phyloP scores from a whole-genome alignment of 2,329 filamentous ascomycete genomes.

The Colletotrichum horii region DNA sequence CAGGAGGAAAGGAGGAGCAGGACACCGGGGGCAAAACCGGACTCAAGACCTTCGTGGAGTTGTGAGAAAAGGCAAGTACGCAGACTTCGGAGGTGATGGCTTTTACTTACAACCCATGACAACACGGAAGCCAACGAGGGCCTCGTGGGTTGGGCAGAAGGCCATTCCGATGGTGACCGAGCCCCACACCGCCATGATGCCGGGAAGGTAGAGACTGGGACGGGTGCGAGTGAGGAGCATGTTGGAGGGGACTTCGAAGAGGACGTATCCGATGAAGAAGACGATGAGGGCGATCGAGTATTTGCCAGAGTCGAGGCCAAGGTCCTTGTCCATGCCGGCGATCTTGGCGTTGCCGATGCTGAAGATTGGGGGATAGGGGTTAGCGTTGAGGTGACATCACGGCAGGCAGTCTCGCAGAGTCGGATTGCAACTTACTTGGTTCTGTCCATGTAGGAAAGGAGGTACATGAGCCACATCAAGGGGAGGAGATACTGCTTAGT shows the following conservation, averaged over 20 bases:
- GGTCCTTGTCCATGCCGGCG: constrained; percentile 45
- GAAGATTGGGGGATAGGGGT: constrained; percentile 24
- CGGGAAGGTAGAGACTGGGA: constrained; percentile 68
- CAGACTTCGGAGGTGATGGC: neutral
- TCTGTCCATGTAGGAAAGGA: constrained; percentile 64
- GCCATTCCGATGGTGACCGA: constrained; percentile 32
- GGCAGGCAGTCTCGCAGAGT: neutral
- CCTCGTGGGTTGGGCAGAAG: constrained; percentile 28
- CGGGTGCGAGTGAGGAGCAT: constrained; percentile 66
- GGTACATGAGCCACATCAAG: constrained; percentile 57
- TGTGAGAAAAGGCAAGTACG: neutral
- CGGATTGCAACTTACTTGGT: constrained; percentile 43
- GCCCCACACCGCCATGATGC: constrained; percentile 64
- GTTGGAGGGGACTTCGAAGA: constrained; percentile 70
- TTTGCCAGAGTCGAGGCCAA: constrained; percentile 59
- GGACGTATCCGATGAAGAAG: constrained; percentile 74
- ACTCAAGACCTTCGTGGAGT: constrained; percentile 59
- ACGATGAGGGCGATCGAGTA: constrained; percentile 66
- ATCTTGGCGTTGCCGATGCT: constrained; percentile 62
- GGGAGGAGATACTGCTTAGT: constrained; percentile 35
- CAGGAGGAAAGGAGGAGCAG: constrained; percentile 69
- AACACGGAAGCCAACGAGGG: constrained; percentile 43
- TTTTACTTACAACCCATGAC: constrained; percentile 43
- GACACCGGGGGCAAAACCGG: constrained; percentile 66
- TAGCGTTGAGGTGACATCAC: neutral